Percentiles rank a stretch among this genome's conserved stretches.
Evolutionary conservation across 2,329 filamentous ascomycete species (phyloP).

Genomic region (Fusarium brachygibbosum): DNA sequence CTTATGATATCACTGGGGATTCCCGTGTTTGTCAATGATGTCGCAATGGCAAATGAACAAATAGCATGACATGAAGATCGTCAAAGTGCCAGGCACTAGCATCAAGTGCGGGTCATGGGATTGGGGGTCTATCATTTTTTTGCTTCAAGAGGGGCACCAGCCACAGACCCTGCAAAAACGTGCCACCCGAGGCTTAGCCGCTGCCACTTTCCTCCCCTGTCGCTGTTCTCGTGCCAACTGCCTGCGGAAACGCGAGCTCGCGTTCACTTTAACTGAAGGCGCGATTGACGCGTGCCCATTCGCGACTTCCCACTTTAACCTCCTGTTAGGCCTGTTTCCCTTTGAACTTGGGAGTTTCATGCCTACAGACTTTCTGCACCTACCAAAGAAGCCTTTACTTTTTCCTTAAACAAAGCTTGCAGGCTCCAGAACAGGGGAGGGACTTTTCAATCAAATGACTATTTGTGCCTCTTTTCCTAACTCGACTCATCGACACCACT

Average conservation of each 20-base stretch:
- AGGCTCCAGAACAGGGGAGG: background rate
- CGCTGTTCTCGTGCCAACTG: conserved; percentile 3
- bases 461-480: conserved; percentile 9
- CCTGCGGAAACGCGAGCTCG: conserved; percentile 25
- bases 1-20: conserved; percentile 44
- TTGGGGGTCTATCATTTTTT: conserved; percentile 4
- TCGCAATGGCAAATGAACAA: conserved; percentile 36
- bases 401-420: conserved; percentile 3
- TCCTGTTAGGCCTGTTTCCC: conserved; percentile 33
- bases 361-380: conserved; percentile 29
- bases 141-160: conserved; percentile 23
- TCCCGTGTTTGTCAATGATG: conserved; percentile 30
- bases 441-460: conserved; percentile 11
- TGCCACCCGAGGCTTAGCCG: conserved; percentile 38
- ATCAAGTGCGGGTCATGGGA: conserved; percentile 31
- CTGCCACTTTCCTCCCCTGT: background rate
- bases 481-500: conserved; percentile 8
- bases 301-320: conserved; percentile 47
- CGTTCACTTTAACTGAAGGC: conserved; percentile 33
- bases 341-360: conserved; percentile 35
- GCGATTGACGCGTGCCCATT: conserved; percentile 51
- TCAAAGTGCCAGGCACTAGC: conserved; percentile 37
- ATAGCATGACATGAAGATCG: conserved; percentile 39
- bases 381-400: conserved; percentile 20
- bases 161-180: conserved; percentile 28